Evolutionary conservation across 306 rosid species (phyloP).

Genomic region (Casuarina equisetifolia): DNA sequence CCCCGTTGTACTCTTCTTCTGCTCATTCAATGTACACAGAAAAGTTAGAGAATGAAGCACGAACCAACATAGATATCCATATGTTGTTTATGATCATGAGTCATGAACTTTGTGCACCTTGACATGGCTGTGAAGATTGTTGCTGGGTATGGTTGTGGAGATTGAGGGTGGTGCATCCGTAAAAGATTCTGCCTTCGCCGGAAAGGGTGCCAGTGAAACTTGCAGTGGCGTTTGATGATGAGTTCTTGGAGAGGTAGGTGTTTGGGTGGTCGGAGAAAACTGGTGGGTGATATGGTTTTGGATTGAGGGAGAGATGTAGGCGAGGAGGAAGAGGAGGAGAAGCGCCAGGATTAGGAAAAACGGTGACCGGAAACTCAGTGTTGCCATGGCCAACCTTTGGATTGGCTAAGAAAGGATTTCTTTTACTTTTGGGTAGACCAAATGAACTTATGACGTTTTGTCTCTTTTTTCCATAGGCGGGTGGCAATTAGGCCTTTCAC

Average conservation of each 20-base stretch:
- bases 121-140: too few relatives aligned
- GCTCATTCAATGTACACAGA: not conserved
- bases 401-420: not conserved
- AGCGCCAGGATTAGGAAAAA: not conserved
- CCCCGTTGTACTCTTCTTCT: constrained; percentile 18
- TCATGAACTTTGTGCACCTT: not conserved
- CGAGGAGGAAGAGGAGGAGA: not conserved
- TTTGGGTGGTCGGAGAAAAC: not conserved
- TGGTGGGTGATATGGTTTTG: constrained; percentile 9
- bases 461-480: not conserved
- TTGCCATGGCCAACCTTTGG: not conserved
- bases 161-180: not conserved
- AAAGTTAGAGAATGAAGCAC: not conserved
- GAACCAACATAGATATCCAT: not conserved
- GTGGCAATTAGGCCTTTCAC: too few relatives aligned
- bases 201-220: not conserved
- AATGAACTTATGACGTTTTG: not conserved
- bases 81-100: too few relatives aligned
- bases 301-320: constrained; percentile 7
- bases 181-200: not conserved
- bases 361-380: not conserved
- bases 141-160: not conserved
- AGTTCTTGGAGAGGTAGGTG: not conserved
- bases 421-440: too few relatives aligned
- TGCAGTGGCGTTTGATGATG: not conserved